These are phyloP conservation scores for Rhizopogon vulgaris DNA, from an alignment of 768 basidiomycete species.

Conservation along the genomic window DNA sequence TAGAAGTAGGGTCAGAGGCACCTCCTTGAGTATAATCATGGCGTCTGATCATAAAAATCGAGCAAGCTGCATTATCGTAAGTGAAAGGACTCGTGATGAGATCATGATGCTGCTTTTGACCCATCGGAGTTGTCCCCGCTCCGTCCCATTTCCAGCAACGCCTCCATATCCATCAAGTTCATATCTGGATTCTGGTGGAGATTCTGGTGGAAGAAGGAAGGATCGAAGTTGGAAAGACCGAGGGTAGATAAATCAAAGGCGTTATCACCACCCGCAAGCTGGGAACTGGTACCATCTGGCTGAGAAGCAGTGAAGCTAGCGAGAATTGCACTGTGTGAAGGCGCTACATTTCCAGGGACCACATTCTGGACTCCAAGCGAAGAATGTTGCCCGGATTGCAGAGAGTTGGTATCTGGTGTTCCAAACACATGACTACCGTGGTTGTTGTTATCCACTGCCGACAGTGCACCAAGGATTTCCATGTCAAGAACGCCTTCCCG, in stretches of 20 bases:
- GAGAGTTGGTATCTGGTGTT: conserved; percentile 6
- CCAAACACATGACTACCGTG: conserved; percentile 18
- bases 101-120: conserved; percentile 18
- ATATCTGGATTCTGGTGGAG: conserved; percentile 36
- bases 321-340: conserved; percentile 36
- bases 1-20: too few species aligned
- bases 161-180: conserved; percentile 49
- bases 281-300: conserved; percentile 1
- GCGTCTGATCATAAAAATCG: too few species aligned
- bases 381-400: conserved; percentile 20
- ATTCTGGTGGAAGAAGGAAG: conserved; percentile 36
- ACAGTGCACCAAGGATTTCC: conserved; percentile 32
- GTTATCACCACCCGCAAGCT: conserved; percentile 15
- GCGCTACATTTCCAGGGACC: conserved; percentile 18
- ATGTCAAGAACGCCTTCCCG: conserved; percentile 22
- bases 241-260: conserved; percentile 45
- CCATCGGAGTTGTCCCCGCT: conserved; percentile 16
- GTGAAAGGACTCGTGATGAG: not conserved
- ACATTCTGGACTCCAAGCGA: conserved; percentile 20
- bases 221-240: conserved; percentile 39
- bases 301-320: conserved; percentile 40
- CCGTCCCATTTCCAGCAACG: conserved; percentile 41
- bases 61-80: not conserved
- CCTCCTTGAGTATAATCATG: too few species aligned
- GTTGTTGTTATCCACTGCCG: conserved; percentile 10